Base-by-base conservation (phyloP, 1,284 basidiomycete genomes). In the Coniophora puteana region DNA sequence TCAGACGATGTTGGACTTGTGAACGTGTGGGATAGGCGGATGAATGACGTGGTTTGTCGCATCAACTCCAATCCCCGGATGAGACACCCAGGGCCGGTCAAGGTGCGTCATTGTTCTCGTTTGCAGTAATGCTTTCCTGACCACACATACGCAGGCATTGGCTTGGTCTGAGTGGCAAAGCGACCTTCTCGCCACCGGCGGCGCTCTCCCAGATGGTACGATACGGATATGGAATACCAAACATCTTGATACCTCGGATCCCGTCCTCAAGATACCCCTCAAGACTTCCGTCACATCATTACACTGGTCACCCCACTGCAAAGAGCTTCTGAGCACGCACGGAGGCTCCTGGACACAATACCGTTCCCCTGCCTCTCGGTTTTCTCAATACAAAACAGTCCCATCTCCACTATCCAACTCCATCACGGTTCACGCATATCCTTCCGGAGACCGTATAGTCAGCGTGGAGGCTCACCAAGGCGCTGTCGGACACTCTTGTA, bases 111-210 rank as follows among this genome's bases (percentile, higher is more conserved):
- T 13, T 5, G 35, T 24, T 32, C 28, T 28, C 24, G 33, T 18
- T 36, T 40, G 32, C 17, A 20, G n/a, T 17, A 28, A 29, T 48
- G 25, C 2, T 30, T 24, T 31, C 28, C 30, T 34, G 45, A 38
- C 26, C 41, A 30, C 28, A 32, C 37, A 30, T 25, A 38, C 43
- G 28, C 45, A 92, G 88, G 91, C 91, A 1, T 66, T 97, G 25
- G 80, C 89, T 0, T 98, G 93, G 90, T 92, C 86, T 57, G 92
- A 93, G 0, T 95, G 92, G 91, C 83, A 90, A 52, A 69, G 78
- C 1, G 87, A 84, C 50, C 67, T 93, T 4, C 74, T 97, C 17
- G 91, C 91, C 1, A 86, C 89, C 0, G 94, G 92, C 5, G 92
- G 93, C 44, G 76, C 78, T 0, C 76, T 76, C 6, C 70, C 73